These are phyloP conservation scores for Stemphylium lycopersici DNA, from an alignment of 2,329 filamentous ascomycete species.

Conservation along the genomic window DNA sequence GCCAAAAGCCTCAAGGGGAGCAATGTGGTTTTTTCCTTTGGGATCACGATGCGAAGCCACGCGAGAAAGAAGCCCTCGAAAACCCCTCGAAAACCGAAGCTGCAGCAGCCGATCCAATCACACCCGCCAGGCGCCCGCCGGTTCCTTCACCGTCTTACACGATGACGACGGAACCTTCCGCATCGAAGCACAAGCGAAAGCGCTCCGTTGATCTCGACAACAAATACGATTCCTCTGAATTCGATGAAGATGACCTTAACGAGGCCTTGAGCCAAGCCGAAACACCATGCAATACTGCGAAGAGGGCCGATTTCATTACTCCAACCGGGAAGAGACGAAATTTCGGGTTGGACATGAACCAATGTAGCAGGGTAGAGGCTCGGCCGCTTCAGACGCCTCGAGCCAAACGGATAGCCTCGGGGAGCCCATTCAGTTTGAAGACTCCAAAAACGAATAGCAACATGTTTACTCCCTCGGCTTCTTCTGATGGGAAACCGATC, in stretches of 20 bases:
- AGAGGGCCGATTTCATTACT: constrained; percentile 47
- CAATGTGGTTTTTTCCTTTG: constrained; percentile 66
- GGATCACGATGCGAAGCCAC: constrained; percentile 58
- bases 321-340: constrained; percentile 39
- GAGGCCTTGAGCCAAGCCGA: constrained; percentile 34
- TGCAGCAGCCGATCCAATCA: constrained; percentile 3
- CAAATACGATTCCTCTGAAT: constrained; percentile 43
- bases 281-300: constrained; percentile 51
- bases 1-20: constrained; percentile 35
- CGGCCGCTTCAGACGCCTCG: constrained; percentile 38
- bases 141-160: constrained; percentile 32
- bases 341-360: constrained; percentile 49
- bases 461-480: constrained; percentile 28
- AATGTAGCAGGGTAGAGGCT: constrained; percentile 6
- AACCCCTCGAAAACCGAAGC: constrained; percentile 57
- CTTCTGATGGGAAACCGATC: constrained; percentile 41
- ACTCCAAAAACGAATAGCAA: constrained; percentile 9
- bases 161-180: constrained; percentile 11
- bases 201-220: constrained; percentile 36
- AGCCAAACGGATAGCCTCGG: constrained; percentile 18
- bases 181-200: constrained; percentile 38
- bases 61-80: constrained; percentile 56
- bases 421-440: constrained; percentile 23
- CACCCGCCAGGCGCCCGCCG: constrained; percentile 23
- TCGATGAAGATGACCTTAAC: constrained; percentile 41